phyloP scores from a whole-genome alignment of 805 yeast genomes.

The Kurtzmaniella fragi region DNA sequence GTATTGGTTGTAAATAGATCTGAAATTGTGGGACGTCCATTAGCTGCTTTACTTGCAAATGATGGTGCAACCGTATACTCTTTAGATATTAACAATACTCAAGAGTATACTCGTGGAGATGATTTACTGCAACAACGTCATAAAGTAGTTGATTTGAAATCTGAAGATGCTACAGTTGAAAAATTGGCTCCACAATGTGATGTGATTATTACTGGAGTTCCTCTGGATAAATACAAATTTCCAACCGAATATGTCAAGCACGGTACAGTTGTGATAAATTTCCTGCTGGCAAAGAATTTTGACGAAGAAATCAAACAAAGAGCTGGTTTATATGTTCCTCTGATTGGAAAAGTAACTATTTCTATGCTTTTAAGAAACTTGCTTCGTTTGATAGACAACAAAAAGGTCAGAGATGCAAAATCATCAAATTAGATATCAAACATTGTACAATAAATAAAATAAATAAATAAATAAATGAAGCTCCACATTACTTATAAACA shows the following conservation, averaged over 20 bases:
- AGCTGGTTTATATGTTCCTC: constrained; percentile 92
- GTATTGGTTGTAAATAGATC: constrained; percentile 87
- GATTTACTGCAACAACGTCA: constrained; percentile 79
- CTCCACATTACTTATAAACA: too few species aligned
- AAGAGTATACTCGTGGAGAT: constrained; percentile 90
- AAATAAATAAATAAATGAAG: too few species aligned
- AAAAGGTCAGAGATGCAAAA: constrained; percentile 17
- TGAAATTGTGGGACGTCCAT: constrained; percentile 95
- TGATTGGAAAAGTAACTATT: constrained; percentile 94
- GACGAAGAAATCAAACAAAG: constrained; percentile 72
- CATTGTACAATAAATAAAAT: too few species aligned
- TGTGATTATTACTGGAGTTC: constrained; percentile 95
- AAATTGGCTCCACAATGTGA: constrained; percentile 73
- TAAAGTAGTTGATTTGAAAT: constrained; percentile 56
- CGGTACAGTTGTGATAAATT: constrained; percentile 89
- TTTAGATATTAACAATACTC: constrained; percentile 81
- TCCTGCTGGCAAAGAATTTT: constrained; percentile 86
- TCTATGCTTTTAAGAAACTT: constrained; percentile 90
- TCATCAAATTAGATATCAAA: too few species aligned
- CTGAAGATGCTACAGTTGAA: constrained; percentile 48
- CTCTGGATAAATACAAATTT: constrained; percentile 76
- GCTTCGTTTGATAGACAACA: constrained; percentile 74
- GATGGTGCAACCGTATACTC: constrained; percentile 97
- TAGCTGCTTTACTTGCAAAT: constrained; percentile 92
- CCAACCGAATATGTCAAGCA: constrained; percentile 74